Evolutionary conservation across 768 basidiomycete genomes (phyloP).

Genomic region (Calocybe cyanea): DNA sequence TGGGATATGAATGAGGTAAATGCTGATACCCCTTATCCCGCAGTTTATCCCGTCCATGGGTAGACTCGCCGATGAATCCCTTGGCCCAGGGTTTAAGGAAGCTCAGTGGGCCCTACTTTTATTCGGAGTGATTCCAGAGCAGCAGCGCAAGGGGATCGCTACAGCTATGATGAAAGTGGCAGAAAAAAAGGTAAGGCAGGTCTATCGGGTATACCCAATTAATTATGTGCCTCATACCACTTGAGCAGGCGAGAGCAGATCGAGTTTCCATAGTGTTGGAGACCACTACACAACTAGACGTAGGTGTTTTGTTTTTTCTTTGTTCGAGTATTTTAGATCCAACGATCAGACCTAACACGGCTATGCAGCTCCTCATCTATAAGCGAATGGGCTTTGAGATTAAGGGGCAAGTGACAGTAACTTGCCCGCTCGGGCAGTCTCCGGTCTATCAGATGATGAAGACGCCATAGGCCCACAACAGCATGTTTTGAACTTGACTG

Average conservation of each 20-base stretch:
- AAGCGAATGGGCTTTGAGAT: constrained; percentile 17
- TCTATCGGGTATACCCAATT: background rate
- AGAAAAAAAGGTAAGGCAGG: constrained; percentile 19
- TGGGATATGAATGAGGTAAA: background rate
- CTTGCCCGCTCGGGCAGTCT: constrained; percentile 6
- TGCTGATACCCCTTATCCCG: background rate
- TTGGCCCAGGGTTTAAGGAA: constrained; percentile 18
- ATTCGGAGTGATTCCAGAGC: constrained; percentile 24
- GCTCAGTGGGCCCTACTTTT: constrained; percentile 26
- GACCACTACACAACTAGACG: constrained; percentile 25
- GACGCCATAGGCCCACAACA: too few species aligned
- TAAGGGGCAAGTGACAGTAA: constrained; percentile 8
- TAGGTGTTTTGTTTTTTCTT: constrained; percentile 10
- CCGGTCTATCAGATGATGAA: constrained; percentile 19
- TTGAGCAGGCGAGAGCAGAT: constrained; percentile 17
- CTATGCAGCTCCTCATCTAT: constrained; percentile 14
- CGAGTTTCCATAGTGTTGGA: constrained; percentile 20
- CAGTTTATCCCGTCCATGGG: constrained; percentile 22
- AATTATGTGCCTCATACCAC: background rate
- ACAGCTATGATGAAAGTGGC: constrained; percentile 21
- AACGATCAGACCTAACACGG: too few species aligned
- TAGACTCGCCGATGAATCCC: constrained; percentile 11
- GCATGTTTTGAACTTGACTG: too few species aligned
- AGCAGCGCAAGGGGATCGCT: constrained; percentile 28
- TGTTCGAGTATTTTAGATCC: constrained; percentile 17